Evolutionary conservation across 164 flowering plant species (phyloP).

Genomic region (Amborella trichopoda): DNA sequence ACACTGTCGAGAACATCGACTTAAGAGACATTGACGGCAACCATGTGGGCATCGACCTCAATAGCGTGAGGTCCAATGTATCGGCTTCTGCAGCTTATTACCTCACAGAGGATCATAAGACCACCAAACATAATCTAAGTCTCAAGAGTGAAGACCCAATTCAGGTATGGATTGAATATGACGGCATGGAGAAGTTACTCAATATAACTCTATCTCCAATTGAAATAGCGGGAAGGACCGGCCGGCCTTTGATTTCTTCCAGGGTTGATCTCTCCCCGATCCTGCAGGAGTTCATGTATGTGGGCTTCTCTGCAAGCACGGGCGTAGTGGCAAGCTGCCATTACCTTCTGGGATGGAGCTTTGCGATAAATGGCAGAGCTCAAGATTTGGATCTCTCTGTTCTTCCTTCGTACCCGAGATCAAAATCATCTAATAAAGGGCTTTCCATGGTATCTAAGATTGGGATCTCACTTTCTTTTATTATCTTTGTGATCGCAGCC

Average conservation of each 20-base stretch:
- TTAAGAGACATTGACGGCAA: conserved; percentile 11
- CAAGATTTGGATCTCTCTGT: not conserved
- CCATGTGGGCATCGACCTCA: conserved; percentile 18
- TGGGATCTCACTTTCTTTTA: too few species aligned
- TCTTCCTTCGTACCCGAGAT: conserved; percentile 22
- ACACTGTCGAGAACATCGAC: conserved; percentile 11
- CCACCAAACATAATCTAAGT: conserved; percentile 2
- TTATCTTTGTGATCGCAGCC: not conserved
- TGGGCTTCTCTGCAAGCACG: conserved; percentile 9
- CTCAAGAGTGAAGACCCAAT: conserved; percentile 10
- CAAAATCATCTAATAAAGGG: conserved; percentile 14
- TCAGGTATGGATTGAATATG: conserved; percentile 21
- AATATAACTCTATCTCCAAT: conserved; percentile 18
- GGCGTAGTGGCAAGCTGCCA: conserved; percentile 1
- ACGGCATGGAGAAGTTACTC: conserved; percentile 4
- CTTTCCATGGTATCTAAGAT: too few species aligned
- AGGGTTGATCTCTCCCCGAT: not conserved
- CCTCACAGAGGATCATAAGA: conserved; percentile 2
- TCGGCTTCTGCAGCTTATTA: conserved; percentile 11
- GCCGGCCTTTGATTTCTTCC: conserved; percentile 4
- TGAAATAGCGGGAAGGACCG: too few species aligned
- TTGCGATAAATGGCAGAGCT: conserved; percentile 9
- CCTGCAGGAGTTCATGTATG: conserved; percentile 5
- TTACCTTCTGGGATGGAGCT: conserved; percentile 13
- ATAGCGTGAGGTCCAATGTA: conserved; percentile 6